phyloP scores from a whole-genome alignment of 2,329 filamentous ascomycete genomes.

The Colletotrichum orbiculare region DNA sequence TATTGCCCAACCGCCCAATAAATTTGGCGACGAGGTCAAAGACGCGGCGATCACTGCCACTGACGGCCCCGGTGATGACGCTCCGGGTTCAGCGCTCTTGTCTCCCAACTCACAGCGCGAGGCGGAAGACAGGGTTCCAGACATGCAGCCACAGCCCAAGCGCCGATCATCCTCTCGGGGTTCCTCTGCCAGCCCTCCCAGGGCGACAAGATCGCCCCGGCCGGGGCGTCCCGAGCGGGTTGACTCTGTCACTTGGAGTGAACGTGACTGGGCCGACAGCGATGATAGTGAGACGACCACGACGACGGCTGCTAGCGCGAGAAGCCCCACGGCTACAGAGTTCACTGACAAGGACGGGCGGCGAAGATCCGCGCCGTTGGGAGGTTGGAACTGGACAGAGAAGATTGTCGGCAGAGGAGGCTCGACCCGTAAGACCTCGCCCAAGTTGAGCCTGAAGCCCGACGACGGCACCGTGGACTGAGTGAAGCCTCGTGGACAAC shows the following conservation, averaged over 20 bases:
- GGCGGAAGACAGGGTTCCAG: constrained; percentile 58
- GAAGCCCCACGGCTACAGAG: constrained; percentile 29
- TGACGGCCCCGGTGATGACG: constrained; percentile 24
- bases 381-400: constrained; percentile 65
- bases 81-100: constrained; percentile 43
- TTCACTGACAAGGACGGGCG: constrained; percentile 39
- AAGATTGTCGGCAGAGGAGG: constrained; percentile 60
- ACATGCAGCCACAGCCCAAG: constrained; percentile 49
- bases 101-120: constrained; percentile 43
- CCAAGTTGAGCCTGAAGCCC: constrained; percentile 8
- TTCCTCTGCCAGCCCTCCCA: constrained; percentile 31
- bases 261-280: constrained; percentile 71
- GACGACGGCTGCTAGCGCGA: constrained; percentile 22
- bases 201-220: constrained; percentile 15
- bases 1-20: constrained; percentile 64
- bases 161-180: constrained; percentile 28
- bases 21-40: constrained; percentile 74
- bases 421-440: constrained; percentile 21
- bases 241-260: constrained; percentile 74
- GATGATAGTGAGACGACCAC: constrained; percentile 54
- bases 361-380: constrained; percentile 38
- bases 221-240: constrained; percentile 29
- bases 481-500: neutral
- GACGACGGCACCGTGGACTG: constrained; percentile 7
- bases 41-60: constrained; percentile 34